A percentile compares a stretch with the other conserved stretches of the same genome.
These are phyloP conservation scores for Scytalidium sp. DNA, from an alignment of 2,329 filamentous ascomycete genomes.

Conservation along the genomic window DNA sequence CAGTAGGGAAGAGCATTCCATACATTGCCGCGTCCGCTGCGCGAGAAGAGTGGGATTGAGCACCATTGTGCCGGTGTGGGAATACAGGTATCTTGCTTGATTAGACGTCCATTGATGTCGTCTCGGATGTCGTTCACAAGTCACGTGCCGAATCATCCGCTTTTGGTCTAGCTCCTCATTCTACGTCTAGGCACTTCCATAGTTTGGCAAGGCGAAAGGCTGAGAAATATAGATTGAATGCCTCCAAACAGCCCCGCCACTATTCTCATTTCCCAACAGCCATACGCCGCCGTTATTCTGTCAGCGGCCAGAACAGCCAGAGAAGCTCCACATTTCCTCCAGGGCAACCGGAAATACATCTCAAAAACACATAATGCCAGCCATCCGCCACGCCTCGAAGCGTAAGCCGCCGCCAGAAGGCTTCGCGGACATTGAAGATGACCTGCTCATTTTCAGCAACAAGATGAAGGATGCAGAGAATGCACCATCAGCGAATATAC, in stretches of 20 bases:
- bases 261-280: background rate
- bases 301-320: background rate
- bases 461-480: constrained; percentile 97
- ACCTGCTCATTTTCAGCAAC: constrained; percentile 80
- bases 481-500: constrained; percentile 73
- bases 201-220: background rate
- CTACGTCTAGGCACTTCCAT: background rate
- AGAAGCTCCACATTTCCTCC: background rate
- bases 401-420: constrained; percentile 81
- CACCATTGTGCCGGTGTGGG: constrained; percentile 59
- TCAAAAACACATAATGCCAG: constrained; percentile 56
- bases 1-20: constrained; percentile 31
- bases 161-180: no score
- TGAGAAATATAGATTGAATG: background rate
- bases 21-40: constrained; percentile 75
- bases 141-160: background rate
- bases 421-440: constrained; percentile 85
- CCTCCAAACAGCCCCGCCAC: background rate
- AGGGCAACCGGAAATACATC: background rate
- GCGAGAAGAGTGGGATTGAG: constrained; percentile 93
- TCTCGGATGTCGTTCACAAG: background rate
- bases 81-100: background rate
- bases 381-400: constrained; percentile 71
- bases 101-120: background rate
- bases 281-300: background rate